phyloP scores from a whole-genome alignment of 2,329 filamentous ascomycete genomes.

The Microdochium paspali region DNA sequence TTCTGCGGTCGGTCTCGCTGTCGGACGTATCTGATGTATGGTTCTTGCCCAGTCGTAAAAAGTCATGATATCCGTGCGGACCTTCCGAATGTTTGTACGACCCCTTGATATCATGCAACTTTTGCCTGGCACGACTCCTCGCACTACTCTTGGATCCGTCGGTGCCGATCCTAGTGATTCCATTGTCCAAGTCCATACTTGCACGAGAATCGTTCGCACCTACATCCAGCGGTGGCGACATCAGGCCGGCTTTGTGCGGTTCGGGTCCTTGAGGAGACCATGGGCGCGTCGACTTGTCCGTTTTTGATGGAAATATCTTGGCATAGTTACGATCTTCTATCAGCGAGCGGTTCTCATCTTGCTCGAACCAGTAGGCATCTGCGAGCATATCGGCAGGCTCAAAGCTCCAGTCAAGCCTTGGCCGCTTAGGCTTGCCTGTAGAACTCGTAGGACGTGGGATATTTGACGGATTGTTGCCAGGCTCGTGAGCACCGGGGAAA shows the following conservation, averaged over 20 bases:
- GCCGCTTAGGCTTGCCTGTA: slow-evolving; percentile 55
- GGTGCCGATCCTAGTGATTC: not conserved
- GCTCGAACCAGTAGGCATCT: slow-evolving; percentile 85
- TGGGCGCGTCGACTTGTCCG: slow-evolving; percentile 4
- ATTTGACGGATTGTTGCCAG: slow-evolving; percentile 32
- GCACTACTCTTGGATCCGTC: not conserved
- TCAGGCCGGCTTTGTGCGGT: slow-evolving; percentile 3
- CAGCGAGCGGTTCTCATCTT: slow-evolving; percentile 67
- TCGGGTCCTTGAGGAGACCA: slow-evolving; percentile 9
- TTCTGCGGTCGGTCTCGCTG: slow-evolving; percentile 38
- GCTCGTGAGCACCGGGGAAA: slow-evolving; percentile 36
- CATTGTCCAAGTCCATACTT: not conserved
- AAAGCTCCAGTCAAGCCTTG: slow-evolving; percentile 76
- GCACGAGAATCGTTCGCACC: not conserved
- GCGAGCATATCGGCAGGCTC: slow-evolving; percentile 79
- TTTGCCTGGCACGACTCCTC: slow-evolving; percentile 50
- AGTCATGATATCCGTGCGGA: slow-evolving; percentile 38
- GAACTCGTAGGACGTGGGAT: slow-evolving; percentile 29
- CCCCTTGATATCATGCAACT: slow-evolving; percentile 46
- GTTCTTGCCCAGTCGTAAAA: slow-evolving; percentile 39
- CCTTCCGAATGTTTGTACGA: slow-evolving; percentile 35
- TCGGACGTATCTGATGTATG: slow-evolving; percentile 54
- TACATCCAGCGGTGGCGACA: slow-evolving; percentile 2
- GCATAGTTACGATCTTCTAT: slow-evolving; percentile 74
- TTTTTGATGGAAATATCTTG: slow-evolving; percentile 51